These are phyloP conservation scores for Spiraea crenata DNA, from an alignment of 331 rosid genomes.

Conservation along the genomic window DNA sequence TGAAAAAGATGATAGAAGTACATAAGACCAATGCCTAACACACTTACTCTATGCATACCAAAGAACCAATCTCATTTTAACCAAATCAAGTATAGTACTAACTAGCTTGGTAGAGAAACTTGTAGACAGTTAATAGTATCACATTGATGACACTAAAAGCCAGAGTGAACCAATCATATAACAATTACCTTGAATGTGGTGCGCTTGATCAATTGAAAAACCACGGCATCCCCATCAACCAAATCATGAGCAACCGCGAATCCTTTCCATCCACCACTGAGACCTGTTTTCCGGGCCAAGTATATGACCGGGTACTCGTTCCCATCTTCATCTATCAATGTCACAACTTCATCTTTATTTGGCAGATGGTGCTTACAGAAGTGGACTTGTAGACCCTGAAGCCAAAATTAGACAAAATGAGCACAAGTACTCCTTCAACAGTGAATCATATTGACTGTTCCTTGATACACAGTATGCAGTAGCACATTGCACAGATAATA, in stretches of 20 bases:
- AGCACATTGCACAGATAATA: not conserved
- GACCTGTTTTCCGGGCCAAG: conserved; percentile 42
- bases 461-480: not conserved
- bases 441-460: not conserved
- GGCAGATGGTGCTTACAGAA: conserved; percentile 51
- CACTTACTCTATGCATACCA: no score
- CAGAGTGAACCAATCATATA: no score
- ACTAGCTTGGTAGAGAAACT: no score
- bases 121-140: no score
- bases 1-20: not conserved
- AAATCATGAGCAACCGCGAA: conserved; percentile 52
- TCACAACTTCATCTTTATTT: conserved; percentile 28
- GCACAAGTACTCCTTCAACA: not conserved
- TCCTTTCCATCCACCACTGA: conserved; percentile 64
- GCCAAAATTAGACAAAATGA: not conserved
- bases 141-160: no score
- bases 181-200: conserved; percentile 49
- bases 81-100: no score
- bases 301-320: conserved; percentile 37
- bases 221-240: conserved; percentile 65
- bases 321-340: conserved; percentile 45
- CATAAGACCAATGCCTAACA: not conserved
- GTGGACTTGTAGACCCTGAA: conserved; percentile 41
- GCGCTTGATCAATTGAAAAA: conserved; percentile 49
- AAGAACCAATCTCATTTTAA: no score